Percentiles rank a stretch among this genome's conserved stretches.
These are phyloP conservation scores for Candida railenensis DNA, from an alignment of 805 yeast species.

Conservation along the genomic window DNA sequence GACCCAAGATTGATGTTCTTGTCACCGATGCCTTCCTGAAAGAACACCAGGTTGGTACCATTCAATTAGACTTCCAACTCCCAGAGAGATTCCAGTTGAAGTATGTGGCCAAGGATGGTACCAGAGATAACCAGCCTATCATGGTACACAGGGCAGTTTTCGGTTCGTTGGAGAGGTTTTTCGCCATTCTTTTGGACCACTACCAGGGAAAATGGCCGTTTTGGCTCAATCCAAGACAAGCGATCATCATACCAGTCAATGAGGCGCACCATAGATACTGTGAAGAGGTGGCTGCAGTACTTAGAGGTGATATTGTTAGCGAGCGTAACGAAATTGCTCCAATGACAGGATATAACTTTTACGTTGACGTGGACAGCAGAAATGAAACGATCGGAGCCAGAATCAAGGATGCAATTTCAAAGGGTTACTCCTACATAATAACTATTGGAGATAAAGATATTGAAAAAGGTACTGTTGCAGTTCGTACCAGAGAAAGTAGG, in stretches of 20 bases:
- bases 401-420: slow-evolving; percentile 71
- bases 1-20: slow-evolving; percentile 90
- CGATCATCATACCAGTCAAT: slow-evolving; percentile 77
- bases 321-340: slow-evolving; percentile 45
- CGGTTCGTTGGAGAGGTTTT: slow-evolving; percentile 90
- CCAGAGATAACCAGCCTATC: slow-evolving; percentile 68
- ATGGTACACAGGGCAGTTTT: slow-evolving; percentile 94
- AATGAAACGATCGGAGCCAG: slow-evolving; percentile 78
- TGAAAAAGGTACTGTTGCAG: slow-evolving; percentile 54
- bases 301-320: slow-evolving; percentile 45
- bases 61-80: slow-evolving; percentile 92
- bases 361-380: slow-evolving; percentile 74
- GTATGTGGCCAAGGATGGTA: slow-evolving; percentile 55
- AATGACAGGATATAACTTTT: slow-evolving; percentile 58
- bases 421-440: slow-evolving; percentile 77
- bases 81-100: slow-evolving; percentile 80
- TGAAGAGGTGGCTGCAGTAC: slow-evolving; percentile 37
- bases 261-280: slow-evolving; percentile 60
- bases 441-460: slow-evolving; percentile 87
- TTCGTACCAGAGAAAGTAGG: slow-evolving; percentile 57
- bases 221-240: slow-evolving; percentile 94
- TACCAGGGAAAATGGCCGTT: slow-evolving; percentile 95
- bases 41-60: slow-evolving; percentile 90
- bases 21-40: slow-evolving; percentile 78
- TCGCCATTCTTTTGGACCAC: slow-evolving; percentile 88